Evolutionary conservation across 2,329 filamentous ascomycete genomes (phyloP).

Genomic region (Tolypocladium cylindrosporum): DNA sequence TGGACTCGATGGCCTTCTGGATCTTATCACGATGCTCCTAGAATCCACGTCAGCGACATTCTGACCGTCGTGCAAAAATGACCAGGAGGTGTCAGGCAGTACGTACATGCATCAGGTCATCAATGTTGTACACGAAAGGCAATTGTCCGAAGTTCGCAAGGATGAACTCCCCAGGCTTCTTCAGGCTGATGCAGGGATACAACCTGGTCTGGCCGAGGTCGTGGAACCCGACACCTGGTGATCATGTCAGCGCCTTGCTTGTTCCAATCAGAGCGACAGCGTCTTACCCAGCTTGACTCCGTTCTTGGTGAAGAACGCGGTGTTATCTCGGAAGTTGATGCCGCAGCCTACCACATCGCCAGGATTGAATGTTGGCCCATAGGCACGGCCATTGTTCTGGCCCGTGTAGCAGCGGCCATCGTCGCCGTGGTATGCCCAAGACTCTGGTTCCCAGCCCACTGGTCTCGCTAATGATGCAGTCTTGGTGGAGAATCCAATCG

Average conservation of each 20-base stretch:
- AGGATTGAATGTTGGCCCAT: constrained; percentile 44
- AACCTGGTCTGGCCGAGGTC: constrained; percentile 53
- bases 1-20: constrained; percentile 46
- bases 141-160: constrained; percentile 58
- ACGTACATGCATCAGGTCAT: constrained; percentile 68
- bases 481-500: constrained; percentile 51
- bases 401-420: constrained; percentile 53
- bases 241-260: background rate
- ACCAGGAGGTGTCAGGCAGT: background rate
- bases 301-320: constrained; percentile 62
- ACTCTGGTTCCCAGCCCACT: constrained; percentile 58
- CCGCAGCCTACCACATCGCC: constrained; percentile 55
- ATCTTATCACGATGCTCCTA: constrained; percentile 53
- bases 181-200: constrained; percentile 59
- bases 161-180: constrained; percentile 52
- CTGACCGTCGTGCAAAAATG: background rate
- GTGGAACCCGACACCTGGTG: constrained; percentile 57
- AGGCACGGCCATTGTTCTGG: constrained; percentile 45
- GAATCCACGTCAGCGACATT: constrained; percentile 6
- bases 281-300: constrained; percentile 43
- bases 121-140: constrained; percentile 86
- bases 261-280: background rate
- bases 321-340: constrained; percentile 53
- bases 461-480: constrained; percentile 43
- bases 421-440: constrained; percentile 61